These are phyloP conservation scores for Byssochlamys sp. DNA, from an alignment of 2,329 filamentous ascomycete genomes.

Conservation along the genomic window DNA sequence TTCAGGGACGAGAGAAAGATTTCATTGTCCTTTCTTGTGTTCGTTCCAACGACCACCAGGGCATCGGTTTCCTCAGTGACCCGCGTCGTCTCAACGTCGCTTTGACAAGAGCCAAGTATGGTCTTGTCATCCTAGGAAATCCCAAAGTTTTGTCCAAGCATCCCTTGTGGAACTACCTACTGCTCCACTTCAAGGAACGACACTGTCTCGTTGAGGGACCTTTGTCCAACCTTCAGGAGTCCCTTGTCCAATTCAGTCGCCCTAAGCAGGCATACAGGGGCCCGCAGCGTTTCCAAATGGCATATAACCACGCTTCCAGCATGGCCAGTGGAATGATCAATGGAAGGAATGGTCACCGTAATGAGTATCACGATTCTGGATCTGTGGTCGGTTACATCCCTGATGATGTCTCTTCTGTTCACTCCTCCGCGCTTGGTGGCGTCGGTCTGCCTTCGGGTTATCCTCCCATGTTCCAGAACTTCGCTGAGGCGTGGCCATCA, in stretches of 20 bases:
- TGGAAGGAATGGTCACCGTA: conserved; percentile 40
- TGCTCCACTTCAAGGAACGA: conserved; percentile 92
- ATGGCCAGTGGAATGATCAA: conserved; percentile 47
- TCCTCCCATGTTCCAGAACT: conserved; percentile 90
- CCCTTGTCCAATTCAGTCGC: conserved; percentile 84
- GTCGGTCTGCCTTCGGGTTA: conserved; percentile 73
- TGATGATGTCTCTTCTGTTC: conserved; percentile 91
- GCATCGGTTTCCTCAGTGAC: conserved; percentile 96
- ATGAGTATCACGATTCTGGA: conserved; percentile 61
- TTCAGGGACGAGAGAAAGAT: conserved; percentile 97
- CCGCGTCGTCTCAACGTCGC: conserved; percentile 95
- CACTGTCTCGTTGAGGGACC: conserved; percentile 95
- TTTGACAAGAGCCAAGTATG: conserved; percentile 91
- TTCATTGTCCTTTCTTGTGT: conserved; percentile 97
- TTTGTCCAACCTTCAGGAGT: conserved; percentile 88
- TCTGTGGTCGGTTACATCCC: conserved; percentile 93
- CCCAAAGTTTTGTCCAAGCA: conserved; percentile 97
- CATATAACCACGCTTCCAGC: conserved; percentile 58
- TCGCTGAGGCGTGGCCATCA: conserved; percentile 81
- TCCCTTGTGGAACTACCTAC: conserved; percentile 89
- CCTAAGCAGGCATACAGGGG: conserved; percentile 86
- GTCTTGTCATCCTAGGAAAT: conserved; percentile 90
- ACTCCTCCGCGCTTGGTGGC: conserved; percentile 80
- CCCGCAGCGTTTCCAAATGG: conserved; percentile 76
- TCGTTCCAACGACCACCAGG: conserved; percentile 95